Evolutionary conservation across 2,329 filamentous ascomycete genomes (phyloP).

Genomic region (Alternaria incomplexa): DNA sequence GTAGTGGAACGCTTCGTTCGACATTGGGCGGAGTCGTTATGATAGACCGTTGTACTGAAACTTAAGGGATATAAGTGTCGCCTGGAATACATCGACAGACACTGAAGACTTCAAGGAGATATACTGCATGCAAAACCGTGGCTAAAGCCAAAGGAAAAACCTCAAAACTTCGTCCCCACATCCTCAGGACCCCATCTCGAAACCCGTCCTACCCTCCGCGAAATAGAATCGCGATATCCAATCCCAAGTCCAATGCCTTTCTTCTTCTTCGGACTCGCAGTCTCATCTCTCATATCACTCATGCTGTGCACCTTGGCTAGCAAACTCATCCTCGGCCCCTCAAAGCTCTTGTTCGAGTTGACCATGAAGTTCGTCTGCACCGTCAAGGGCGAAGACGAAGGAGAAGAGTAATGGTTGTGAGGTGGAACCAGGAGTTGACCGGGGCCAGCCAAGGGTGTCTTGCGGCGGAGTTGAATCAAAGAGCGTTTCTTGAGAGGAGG

Average conservation of each 20-base stretch:
- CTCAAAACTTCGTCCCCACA: neutral
- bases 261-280: neutral
- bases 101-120: neutral
- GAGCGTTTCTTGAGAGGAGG: slow-evolving; percentile 24
- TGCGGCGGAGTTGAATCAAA: slow-evolving; percentile 16
- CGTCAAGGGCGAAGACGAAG: slow-evolving; percentile 16
- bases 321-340: slow-evolving; percentile 22
- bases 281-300: slow-evolving; percentile 14
- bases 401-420: slow-evolving; percentile 16
- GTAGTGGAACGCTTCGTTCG: neutral
- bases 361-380: slow-evolving; percentile 25
- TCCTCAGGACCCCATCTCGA: neutral
- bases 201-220: neutral
- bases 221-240: neutral
- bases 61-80: neutral
- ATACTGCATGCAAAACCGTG: neutral
- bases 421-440: slow-evolving; percentile 20
- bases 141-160: neutral
- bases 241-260: neutral
- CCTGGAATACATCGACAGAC: neutral
- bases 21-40: neutral
- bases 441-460: slow-evolving; percentile 25
- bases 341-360: slow-evolving; percentile 21
- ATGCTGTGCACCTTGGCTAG: slow-evolving; percentile 13
- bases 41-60: neutral